Percentiles rank a stretch among this genome's conserved stretches.
Evolutionary conservation across 352 stramenopile species (phyloP).

Genomic region (Phytopythium kandeliae): DNA sequence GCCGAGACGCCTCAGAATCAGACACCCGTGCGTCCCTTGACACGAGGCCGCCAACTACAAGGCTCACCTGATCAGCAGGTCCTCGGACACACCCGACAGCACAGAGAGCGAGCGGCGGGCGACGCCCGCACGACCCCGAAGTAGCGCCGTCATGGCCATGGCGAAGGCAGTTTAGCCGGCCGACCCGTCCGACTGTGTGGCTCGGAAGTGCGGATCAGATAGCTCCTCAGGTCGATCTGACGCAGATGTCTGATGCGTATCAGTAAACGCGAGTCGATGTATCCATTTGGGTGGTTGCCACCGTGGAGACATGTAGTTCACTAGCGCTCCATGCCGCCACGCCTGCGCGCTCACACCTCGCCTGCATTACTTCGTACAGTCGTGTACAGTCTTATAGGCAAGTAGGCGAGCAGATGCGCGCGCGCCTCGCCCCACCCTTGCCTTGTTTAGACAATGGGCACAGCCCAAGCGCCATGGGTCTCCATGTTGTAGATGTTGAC

Average conservation of each 20-base stretch:
- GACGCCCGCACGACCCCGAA: background rate
- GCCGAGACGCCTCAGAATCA: background rate
- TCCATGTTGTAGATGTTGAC: constrained; percentile 81
- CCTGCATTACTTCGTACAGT: no score
- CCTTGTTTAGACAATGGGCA: constrained; percentile 43
- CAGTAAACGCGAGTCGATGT: no score
- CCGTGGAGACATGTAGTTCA: no score
- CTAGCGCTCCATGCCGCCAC: no score
- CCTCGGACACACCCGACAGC: constrained; percentile 68
- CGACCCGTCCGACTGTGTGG: no score
- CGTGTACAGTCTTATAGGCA: background rate
- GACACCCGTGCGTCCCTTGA: background rate
- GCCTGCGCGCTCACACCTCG: no score
- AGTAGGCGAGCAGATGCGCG: background rate
- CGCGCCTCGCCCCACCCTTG: background rate
- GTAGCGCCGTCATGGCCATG: constrained; percentile 4
- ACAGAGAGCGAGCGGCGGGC: constrained; percentile 42
- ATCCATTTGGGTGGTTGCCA: no score
- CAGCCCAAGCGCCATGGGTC: constrained; percentile 61
- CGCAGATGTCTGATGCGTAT: no score
- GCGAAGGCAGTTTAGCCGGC: no score
- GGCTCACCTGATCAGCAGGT: constrained; percentile 61
- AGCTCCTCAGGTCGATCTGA: no score
- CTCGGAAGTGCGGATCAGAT: no score
- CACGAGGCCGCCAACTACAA: background rate